A percentile compares a stretch with the other conserved stretches of the same genome.
Evolutionary conservation across 2,329 filamentous ascomycete genomes (phyloP).

Genomic region (Penicillium sp.): DNA sequence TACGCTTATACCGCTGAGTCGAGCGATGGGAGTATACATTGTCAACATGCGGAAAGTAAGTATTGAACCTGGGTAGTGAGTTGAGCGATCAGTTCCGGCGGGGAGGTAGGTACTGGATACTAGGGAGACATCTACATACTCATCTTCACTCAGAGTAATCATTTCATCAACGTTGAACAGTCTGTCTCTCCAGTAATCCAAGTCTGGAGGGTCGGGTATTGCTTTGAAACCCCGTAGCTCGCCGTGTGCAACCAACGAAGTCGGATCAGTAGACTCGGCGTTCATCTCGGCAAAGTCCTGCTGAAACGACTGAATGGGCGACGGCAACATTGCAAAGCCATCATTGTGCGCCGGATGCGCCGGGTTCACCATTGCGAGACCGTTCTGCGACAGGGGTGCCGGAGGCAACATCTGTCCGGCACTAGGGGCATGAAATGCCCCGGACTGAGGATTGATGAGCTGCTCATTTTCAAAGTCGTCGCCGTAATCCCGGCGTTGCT

Average conservation of each 20-base stretch:
- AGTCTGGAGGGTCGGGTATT: conserved; percentile 66
- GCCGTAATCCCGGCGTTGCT: conserved; percentile 1
- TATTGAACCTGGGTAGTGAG: conserved; percentile 63
- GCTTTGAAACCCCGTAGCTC: conserved; percentile 49
- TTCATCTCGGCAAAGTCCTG: conserved; percentile 17
- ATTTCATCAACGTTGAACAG: conserved; percentile 75
- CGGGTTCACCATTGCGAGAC: conserved; percentile 12
- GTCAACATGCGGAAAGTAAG: conserved; percentile 80
- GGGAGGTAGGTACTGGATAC: conserved; percentile 1
- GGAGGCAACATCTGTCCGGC: background rate
- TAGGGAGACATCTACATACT: conserved; percentile 53
- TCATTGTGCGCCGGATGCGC: conserved; percentile 14
- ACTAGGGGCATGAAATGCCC: background rate
- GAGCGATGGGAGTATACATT: conserved; percentile 84
- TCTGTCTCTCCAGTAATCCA: conserved; percentile 69
- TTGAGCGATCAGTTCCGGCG: background rate
- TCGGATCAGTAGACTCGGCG: conserved; percentile 10
- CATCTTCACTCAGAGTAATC: conserved; percentile 71
- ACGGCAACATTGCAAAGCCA: conserved; percentile 22
- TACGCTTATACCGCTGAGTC: conserved; percentile 77
- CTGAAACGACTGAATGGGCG: conserved; percentile 20
- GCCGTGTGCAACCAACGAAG: conserved; percentile 25
- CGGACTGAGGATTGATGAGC: background rate
- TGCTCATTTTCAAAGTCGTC: background rate
- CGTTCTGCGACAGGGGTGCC: conserved; percentile 2